These are phyloP conservation scores for Termitomyces eurrhizus DNA, from an alignment of 768 basidiomycete species.

Conservation along the genomic window DNA sequence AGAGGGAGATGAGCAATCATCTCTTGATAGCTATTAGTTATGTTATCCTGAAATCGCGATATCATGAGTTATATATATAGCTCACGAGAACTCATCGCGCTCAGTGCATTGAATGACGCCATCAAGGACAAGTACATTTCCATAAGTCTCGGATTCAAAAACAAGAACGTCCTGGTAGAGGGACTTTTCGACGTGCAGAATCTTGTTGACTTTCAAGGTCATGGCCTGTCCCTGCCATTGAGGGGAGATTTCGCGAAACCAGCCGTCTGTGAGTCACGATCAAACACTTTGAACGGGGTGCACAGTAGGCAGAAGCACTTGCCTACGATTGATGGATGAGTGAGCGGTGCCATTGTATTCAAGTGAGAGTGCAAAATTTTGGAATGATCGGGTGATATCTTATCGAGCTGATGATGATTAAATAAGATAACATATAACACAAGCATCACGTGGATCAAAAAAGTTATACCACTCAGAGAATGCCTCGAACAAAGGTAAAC, in stretches of 20 bases:
- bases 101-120: constrained; percentile 97
- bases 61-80: constrained; percentile 14
- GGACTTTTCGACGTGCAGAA: constrained; percentile 91
- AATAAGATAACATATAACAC: neutral
- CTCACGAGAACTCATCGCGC: constrained; percentile 97
- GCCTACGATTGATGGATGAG: constrained; percentile 57
- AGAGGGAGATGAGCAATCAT: constrained; percentile 99
- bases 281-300: neutral
- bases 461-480: neutral
- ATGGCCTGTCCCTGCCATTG: constrained; percentile 99
- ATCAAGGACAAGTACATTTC: constrained; percentile 95
- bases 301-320: constrained; percentile 10
- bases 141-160: constrained; percentile 92
- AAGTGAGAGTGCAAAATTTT: constrained; percentile 6
- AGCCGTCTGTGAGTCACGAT: constrained; percentile 57
- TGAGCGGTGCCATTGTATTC: constrained; percentile 45
- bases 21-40: constrained; percentile 83
- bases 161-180: constrained; percentile 96
- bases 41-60: constrained; percentile 1
- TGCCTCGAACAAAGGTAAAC: constrained; percentile 3
- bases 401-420: constrained; percentile 3
- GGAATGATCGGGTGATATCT: constrained; percentile 6
- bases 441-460: neutral
- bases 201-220: constrained; percentile 93
- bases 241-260: constrained; percentile 92